Conservation (phyloP, 257 asterid species). For the Anisodus tanguticus region DNA sequence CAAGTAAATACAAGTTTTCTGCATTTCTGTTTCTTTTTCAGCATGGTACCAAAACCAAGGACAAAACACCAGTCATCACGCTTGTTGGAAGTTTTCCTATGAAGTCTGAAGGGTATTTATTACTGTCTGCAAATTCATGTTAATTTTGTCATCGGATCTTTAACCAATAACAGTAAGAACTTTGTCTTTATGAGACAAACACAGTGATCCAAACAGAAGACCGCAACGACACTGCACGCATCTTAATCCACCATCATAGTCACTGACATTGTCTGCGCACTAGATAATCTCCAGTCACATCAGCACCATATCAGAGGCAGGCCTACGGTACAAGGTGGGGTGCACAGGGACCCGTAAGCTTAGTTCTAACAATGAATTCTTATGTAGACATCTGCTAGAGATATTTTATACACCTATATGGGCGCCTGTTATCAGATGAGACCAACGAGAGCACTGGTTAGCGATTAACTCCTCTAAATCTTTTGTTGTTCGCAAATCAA, state of each 20-base stretch:
- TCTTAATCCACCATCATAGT: background rate
- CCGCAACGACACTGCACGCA: background rate
- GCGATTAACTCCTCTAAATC: no score
- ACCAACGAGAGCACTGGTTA: no score
- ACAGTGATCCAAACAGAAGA: background rate
- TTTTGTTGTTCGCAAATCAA: no score
- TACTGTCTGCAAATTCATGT: background rate
- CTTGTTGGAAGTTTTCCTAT: background rate
- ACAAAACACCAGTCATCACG: background rate
- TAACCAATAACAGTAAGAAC: background rate
- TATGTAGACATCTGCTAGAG: no score
- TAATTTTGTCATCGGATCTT: background rate
- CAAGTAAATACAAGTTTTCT: background rate
- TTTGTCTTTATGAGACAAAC: background rate
- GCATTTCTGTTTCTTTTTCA: background rate
- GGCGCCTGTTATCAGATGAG: no score
- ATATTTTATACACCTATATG: no score
- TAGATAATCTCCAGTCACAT: background rate
- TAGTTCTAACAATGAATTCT: no score
- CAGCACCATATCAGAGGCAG: background rate
- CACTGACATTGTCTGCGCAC: background rate
- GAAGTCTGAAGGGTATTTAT: background rate
- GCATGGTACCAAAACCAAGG: background rate
- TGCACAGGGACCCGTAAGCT: no score
- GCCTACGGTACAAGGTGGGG: no score